A percentile compares a stretch with the other conserved stretches of the same genome.
Conservation (phyloP, 2,329 filamentous ascomycete species). For the Metarhizium humberi region DNA sequence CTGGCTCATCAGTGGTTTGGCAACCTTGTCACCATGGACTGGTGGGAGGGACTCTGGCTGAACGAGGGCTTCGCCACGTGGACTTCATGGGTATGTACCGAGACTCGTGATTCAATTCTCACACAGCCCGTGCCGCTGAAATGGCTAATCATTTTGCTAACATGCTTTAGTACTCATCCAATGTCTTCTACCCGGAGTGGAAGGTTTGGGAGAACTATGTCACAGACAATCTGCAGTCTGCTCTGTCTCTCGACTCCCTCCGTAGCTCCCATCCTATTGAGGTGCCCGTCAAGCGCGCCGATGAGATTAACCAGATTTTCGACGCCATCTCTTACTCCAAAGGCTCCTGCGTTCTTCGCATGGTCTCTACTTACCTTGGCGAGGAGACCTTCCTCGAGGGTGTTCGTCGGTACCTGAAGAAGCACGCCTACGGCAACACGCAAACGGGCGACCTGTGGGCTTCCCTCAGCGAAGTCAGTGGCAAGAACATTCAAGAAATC, state of each 20-base stretch:
- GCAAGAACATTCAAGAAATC: conserved; percentile 80
- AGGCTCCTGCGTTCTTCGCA: conserved; percentile 88
- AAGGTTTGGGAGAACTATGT: conserved; percentile 97
- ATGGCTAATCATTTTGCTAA: not conserved
- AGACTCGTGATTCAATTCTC: not conserved
- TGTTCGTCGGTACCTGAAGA: conserved; percentile 83
- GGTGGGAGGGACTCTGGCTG: conserved; percentile 96
- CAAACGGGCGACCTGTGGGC: conserved; percentile 86
- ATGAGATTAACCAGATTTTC: conserved; percentile 97
- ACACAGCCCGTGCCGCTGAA: not conserved
- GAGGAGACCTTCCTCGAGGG: conserved; percentile 91
- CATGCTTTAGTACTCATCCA: conserved; percentile 63
- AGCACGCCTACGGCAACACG: conserved; percentile 94
- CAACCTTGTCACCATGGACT: conserved; percentile 96
- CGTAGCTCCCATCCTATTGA: conserved; percentile 95
- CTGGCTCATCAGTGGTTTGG: conserved; percentile 98
- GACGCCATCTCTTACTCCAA: conserved; percentile 97
- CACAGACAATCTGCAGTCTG: conserved; percentile 82
- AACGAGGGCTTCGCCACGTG: conserved; percentile 77
- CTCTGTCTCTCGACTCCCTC: conserved; percentile 78
- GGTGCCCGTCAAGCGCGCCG: conserved; percentile 87
- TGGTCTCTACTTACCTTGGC: conserved; percentile 93
- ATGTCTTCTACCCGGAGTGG: conserved; percentile 95
- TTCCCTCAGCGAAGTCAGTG: conserved; percentile 77
- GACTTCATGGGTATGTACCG: conserved; percentile 24